These are phyloP conservation scores for Debaryomyces fabryi DNA, from an alignment of 1,139 yeast species.

Conservation along the genomic window DNA sequence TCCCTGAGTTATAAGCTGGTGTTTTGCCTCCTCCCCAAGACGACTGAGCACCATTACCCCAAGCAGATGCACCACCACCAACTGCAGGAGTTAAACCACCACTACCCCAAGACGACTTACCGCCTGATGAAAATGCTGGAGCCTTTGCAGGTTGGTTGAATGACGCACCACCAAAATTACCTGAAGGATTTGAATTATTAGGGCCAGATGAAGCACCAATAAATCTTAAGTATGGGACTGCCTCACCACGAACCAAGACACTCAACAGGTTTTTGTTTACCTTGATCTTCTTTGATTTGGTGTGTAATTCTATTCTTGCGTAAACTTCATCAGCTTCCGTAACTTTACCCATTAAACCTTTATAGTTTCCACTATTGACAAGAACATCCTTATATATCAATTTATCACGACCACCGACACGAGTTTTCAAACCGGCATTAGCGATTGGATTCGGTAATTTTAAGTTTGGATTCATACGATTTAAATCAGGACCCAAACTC, in stretches of 20 bases:
- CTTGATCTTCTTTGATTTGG: slow-evolving; percentile 85
- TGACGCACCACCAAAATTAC: slow-evolving; percentile 13
- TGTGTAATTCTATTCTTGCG: slow-evolving; percentile 92
- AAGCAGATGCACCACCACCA: slow-evolving; percentile 25
- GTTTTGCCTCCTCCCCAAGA: slow-evolving; percentile 43
- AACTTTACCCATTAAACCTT: slow-evolving; percentile 92
- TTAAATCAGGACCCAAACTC: slow-evolving; percentile 65
- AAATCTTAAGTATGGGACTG: slow-evolving; percentile 81
- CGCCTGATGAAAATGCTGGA: slow-evolving; percentile 49
- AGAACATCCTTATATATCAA: slow-evolving; percentile 83
- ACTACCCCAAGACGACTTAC: slow-evolving; percentile 45
- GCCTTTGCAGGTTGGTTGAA: slow-evolving; percentile 30
- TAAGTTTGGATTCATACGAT: slow-evolving; percentile 85
- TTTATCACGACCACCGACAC: slow-evolving; percentile 74
- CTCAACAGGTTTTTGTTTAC: slow-evolving; percentile 78
- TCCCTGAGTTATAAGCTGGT: slow-evolving; percentile 28
- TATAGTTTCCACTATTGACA: slow-evolving; percentile 87
- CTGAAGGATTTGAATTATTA: slow-evolving; percentile 5
- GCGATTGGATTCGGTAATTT: slow-evolving; percentile 43
- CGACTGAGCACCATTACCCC: slow-evolving; percentile 40
- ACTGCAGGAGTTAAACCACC: slow-evolving; percentile 38
- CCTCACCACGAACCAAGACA: slow-evolving; percentile 65
- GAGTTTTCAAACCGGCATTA: slow-evolving; percentile 58
- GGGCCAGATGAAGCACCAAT: slow-evolving; percentile 50
- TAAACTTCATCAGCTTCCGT: slow-evolving; percentile 89